These are phyloP conservation scores for Aureobasidium sp. DNA, from an alignment of 2,329 filamentous ascomycete species.

Conservation along the genomic window DNA sequence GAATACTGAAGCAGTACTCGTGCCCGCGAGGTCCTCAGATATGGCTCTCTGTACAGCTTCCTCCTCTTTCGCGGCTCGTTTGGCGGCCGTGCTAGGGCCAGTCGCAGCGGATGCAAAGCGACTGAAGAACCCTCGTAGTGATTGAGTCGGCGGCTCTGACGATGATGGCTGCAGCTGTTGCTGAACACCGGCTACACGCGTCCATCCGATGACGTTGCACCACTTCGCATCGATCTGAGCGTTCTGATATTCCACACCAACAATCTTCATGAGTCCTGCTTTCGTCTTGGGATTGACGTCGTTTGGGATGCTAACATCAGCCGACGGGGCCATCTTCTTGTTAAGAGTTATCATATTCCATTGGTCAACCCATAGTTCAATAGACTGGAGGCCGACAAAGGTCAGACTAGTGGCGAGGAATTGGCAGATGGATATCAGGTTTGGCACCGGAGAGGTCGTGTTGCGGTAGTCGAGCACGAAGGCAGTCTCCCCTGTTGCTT, in stretches of 20 bases:
- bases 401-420: constrained; percentile 93
- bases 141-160: constrained; percentile 34
- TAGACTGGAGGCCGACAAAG: constrained; percentile 78
- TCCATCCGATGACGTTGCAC: constrained; percentile 84
- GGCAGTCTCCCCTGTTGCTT: constrained; percentile 59
- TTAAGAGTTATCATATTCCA: constrained; percentile 68
- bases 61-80: constrained; percentile 55
- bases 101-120: constrained; percentile 53
- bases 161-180: constrained; percentile 14
- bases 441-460: constrained; percentile 74
- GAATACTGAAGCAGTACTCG: constrained; percentile 73
- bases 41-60: constrained; percentile 53
- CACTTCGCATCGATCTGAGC: constrained; percentile 87
- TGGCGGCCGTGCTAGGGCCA: constrained; percentile 38
- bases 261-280: constrained; percentile 81
- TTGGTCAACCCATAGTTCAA: constrained; percentile 87
- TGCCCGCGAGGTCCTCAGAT: constrained; percentile 61
- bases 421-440: constrained; percentile 76
- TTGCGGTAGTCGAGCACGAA: constrained; percentile 95
- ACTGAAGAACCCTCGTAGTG: constrained; percentile 71
- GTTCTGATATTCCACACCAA: constrained; percentile 69
- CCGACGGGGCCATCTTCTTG: constrained; percentile 78
- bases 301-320: constrained; percentile 61
- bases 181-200: constrained; percentile 32
- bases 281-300: constrained; percentile 76